Conservation (phyloP, 2,329 filamentous ascomycete species). For the Colletotrichum sp. region DNA sequence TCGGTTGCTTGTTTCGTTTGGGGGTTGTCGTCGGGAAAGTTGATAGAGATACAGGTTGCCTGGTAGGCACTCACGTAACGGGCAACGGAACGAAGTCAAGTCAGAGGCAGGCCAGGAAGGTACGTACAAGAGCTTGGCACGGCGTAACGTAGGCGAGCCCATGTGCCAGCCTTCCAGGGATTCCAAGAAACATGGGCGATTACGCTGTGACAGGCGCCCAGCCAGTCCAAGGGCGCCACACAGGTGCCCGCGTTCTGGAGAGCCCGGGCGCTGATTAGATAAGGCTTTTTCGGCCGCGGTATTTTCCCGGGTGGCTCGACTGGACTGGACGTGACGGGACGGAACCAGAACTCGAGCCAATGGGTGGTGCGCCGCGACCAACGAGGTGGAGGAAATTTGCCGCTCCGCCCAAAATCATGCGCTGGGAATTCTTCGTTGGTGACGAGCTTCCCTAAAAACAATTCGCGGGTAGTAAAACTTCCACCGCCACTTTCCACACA, state of each 20-base stretch:
- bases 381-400: slow-evolving; percentile 31
- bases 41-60: slow-evolving; percentile 5
- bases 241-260: background rate
- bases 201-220: slow-evolving; percentile 2
- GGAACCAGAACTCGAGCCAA: slow-evolving; percentile 24
- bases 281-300: slow-evolving; percentile 16
- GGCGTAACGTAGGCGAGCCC: background rate
- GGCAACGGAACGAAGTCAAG: background rate
- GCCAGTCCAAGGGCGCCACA: background rate
- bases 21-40: slow-evolving; percentile 9
- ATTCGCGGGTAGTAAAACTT: slow-evolving; percentile 12
- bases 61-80: slow-evolving; percentile 13
- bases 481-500: background rate
- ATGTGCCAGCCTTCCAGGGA: slow-evolving; percentile 7
- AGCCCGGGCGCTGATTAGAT: slow-evolving; percentile 26
- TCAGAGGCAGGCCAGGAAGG: background rate
- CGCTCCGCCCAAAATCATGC: slow-evolving; percentile 32
- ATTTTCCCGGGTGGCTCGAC: slow-evolving; percentile 26
- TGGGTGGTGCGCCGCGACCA: slow-evolving; percentile 26
- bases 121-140: slow-evolving; percentile 19
- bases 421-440: slow-evolving; percentile 4
- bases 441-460: slow-evolving; percentile 17
- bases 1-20: background rate
- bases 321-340: background rate
- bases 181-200: slow-evolving; percentile 2